phyloP scores from a whole-genome alignment of 352 stramenopile species.

The Phytophthora fragariae region DNA sequence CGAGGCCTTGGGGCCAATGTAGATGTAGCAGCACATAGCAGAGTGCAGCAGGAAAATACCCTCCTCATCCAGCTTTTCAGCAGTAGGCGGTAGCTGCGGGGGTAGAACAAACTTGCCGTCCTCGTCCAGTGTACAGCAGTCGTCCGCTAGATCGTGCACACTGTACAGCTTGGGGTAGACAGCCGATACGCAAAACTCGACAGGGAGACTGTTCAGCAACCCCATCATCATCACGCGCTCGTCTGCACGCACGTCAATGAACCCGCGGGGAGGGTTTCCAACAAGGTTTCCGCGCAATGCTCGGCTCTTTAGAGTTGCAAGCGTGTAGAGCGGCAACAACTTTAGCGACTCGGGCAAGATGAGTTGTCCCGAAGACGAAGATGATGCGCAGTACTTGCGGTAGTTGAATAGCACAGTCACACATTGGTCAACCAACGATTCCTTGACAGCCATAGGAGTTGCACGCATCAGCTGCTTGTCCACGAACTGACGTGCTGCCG shows the following conservation, averaged over 20 bases:
- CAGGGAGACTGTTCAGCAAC: slow-evolving; percentile 76
- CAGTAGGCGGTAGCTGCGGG: slow-evolving; percentile 76
- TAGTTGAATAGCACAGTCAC: slow-evolving; percentile 92
- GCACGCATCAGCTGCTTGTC: slow-evolving; percentile 85
- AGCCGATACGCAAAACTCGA: slow-evolving; percentile 86
- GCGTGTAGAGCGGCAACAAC: slow-evolving; percentile 89
- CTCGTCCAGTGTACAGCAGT: slow-evolving; percentile 82
- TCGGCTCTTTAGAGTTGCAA: slow-evolving; percentile 88
- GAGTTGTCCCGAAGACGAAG: slow-evolving; percentile 90
- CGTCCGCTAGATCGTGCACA: slow-evolving; percentile 85
- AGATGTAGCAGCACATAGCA: slow-evolving; percentile 89
- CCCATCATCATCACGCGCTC: slow-evolving; percentile 91
- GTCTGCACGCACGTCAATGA: slow-evolving; percentile 88
- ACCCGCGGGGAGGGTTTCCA: slow-evolving; percentile 77
- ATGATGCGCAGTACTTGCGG: slow-evolving; percentile 92
- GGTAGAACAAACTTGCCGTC: slow-evolving; percentile 84
- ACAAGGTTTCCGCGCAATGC: slow-evolving; percentile 87
- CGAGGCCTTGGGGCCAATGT: slow-evolving; percentile 79
- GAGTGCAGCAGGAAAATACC: slow-evolving; percentile 91
- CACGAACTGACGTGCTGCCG: slow-evolving; percentile 79
- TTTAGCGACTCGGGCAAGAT: slow-evolving; percentile 94
- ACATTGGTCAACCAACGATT: slow-evolving; percentile 86
- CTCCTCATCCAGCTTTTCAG: slow-evolving; percentile 87
- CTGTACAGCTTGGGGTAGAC: slow-evolving; percentile 92
- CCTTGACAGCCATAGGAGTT: slow-evolving; percentile 78